Conservation (phyloP, 306 rosid species). For the Lathyrus tuberosus region DNA sequence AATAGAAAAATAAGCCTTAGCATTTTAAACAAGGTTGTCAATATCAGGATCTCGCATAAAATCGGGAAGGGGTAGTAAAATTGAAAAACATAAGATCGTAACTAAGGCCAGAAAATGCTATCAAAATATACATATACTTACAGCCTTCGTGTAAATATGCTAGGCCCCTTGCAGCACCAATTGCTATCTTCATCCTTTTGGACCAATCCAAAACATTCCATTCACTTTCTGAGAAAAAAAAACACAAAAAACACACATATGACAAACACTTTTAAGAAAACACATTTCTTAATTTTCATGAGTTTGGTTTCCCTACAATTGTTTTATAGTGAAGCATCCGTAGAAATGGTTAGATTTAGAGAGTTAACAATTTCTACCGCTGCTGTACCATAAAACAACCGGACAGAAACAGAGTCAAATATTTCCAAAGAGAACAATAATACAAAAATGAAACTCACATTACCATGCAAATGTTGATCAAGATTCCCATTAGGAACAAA, state of each 20-base stretch:
- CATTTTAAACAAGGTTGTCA: not conserved
- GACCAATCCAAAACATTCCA: conserved; percentile 79
- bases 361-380: no score
- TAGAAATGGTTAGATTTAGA: no score
- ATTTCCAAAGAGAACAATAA: not conserved
- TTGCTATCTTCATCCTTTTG: conserved; percentile 76
- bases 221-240: conserved; percentile 47
- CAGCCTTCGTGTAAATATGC: conserved; percentile 93
- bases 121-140: conserved; percentile 42
- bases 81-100: no score
- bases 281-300: not conserved
- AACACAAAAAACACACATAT: conserved; percentile 22
- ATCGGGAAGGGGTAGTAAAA: no score
- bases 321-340: not conserved
- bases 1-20: conserved; percentile 30
- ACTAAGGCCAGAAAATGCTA: no score
- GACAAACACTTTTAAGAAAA: conserved; percentile 10
- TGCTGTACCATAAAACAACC: not conserved
- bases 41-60: no score
- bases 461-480: conserved; percentile 89
- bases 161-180: conserved; percentile 91
- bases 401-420: not conserved
- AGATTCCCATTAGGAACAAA: conserved; percentile 85
- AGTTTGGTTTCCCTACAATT: not conserved
- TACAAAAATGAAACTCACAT: conserved; percentile 42